Conservation (phyloP, 139 green algal genomes). For the Diplosphaera chodatii region DNA sequence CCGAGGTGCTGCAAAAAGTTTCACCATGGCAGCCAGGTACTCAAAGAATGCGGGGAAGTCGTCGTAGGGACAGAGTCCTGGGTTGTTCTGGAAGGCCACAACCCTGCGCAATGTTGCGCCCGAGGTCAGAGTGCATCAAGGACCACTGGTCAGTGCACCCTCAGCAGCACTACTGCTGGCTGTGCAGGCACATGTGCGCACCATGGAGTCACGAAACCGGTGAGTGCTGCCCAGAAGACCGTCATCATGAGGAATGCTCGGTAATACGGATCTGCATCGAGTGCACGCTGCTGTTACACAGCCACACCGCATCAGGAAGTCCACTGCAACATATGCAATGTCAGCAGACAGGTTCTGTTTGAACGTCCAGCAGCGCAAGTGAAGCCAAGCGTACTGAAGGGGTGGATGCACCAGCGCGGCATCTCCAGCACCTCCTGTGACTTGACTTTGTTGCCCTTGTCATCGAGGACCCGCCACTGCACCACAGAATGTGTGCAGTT, state of each 20-base stretch:
- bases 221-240: not conserved
- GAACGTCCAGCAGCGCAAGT: not conserved
- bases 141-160: no score
- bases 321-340: no score
- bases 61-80: not conserved
- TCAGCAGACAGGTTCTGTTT: no score
- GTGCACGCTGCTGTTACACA: no score
- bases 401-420: not conserved
- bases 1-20: no score
- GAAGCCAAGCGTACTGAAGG: not conserved
- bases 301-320: no score
- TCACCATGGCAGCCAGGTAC: no score
- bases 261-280: not conserved
- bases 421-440: not conserved
- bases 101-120: not conserved
- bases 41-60: not conserved
- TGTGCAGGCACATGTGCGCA: not conserved
- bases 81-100: not conserved
- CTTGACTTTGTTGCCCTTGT: not conserved
- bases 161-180: no score
- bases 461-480: not conserved
- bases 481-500: not conserved
- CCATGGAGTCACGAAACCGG: not conserved
- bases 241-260: not conserved
- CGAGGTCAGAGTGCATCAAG: no score